These are phyloP conservation scores for Acanthamoeba lenticulata DNA, from an alignment of 208 protist genomes.

Conservation along the genomic window DNA sequence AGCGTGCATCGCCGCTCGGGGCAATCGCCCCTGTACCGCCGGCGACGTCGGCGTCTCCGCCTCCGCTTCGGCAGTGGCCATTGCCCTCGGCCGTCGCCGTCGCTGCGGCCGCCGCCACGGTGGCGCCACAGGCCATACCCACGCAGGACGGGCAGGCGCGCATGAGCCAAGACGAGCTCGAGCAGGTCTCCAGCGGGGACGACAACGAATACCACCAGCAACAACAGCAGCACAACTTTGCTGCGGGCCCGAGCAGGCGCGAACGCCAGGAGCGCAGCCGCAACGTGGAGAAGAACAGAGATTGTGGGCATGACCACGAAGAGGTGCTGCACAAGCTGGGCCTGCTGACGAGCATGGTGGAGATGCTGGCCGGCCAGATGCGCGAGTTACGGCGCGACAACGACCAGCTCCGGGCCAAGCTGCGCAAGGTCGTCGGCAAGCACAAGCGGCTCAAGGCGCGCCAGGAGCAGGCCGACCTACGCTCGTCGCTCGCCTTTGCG, in stretches of 20 bases:
- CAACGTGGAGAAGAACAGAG: not conserved
- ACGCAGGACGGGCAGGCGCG: not conserved
- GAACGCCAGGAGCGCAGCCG: not conserved
- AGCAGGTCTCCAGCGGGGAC: too few relatives aligned
- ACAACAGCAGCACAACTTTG: too few relatives aligned
- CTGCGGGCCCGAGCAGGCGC: not conserved
- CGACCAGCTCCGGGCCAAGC: not conserved
- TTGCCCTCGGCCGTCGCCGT: not conserved
- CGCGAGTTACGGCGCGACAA: not conserved
- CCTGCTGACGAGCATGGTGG: conserved; percentile 23
- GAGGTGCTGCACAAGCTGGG: not conserved
- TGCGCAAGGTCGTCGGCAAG: not conserved
- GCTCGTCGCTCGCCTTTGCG: conserved; percentile 13
- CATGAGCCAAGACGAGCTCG: too few relatives aligned
- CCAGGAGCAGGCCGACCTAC: not conserved
- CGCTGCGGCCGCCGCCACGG: not conserved
- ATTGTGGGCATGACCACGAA: not conserved
- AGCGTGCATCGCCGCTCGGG: too few relatives aligned
- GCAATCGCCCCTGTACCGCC: too few relatives aligned
- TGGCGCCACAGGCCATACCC: not conserved
- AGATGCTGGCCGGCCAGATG: conserved; percentile 33
- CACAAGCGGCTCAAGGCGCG: not conserved
- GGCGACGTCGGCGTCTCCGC: not conserved
- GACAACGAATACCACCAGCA: too few relatives aligned
- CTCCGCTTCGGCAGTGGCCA: not conserved